Percentiles rank a stretch among this genome's conserved stretches.
Conservation (phyloP, 257 asterid genomes). For the Cynanchum wilfordii region DNA sequence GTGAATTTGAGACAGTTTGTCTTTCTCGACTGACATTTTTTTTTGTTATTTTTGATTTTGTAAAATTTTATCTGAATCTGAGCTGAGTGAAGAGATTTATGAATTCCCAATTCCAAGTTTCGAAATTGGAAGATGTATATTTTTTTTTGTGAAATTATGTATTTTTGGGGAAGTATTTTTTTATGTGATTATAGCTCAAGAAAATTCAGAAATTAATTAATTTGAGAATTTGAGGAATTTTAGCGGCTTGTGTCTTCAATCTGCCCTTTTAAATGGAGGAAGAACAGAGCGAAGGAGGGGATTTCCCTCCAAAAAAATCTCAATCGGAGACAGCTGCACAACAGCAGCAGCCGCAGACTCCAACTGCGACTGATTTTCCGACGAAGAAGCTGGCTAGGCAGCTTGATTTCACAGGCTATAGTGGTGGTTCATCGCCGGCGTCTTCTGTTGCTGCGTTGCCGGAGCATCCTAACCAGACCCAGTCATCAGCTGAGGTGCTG, state of each 20-base stretch:
- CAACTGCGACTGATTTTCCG: constrained; percentile 41
- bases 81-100: constrained; percentile 24
- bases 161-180: constrained; percentile 8
- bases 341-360: constrained; percentile 31
- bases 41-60: constrained; percentile 15
- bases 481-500: constrained; percentile 14
- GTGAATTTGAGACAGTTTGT: constrained; percentile 13
- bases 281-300: constrained; percentile 54
- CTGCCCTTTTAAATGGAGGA: constrained; percentile 52
- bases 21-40: constrained; percentile 19
- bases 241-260: background rate
- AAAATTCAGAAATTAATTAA: constrained; percentile 11
- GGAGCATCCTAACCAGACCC: constrained; percentile 32
- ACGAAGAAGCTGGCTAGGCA: constrained; percentile 91
- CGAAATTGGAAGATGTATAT: constrained; percentile 6
- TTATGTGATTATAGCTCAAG: constrained; percentile 14
- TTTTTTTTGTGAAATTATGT: constrained; percentile 20
- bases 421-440: constrained; percentile 34
- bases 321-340: constrained; percentile 47
- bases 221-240: background rate
- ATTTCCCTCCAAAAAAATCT: constrained; percentile 56
- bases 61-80: constrained; percentile 44
- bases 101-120: constrained; percentile 13
- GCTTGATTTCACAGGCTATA: constrained; percentile 79
- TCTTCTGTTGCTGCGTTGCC: constrained; percentile 13